These are phyloP conservation scores for Chrysoporthe deuterocubensis DNA, from an alignment of 2,329 filamentous ascomycete species.

Conservation along the genomic window DNA sequence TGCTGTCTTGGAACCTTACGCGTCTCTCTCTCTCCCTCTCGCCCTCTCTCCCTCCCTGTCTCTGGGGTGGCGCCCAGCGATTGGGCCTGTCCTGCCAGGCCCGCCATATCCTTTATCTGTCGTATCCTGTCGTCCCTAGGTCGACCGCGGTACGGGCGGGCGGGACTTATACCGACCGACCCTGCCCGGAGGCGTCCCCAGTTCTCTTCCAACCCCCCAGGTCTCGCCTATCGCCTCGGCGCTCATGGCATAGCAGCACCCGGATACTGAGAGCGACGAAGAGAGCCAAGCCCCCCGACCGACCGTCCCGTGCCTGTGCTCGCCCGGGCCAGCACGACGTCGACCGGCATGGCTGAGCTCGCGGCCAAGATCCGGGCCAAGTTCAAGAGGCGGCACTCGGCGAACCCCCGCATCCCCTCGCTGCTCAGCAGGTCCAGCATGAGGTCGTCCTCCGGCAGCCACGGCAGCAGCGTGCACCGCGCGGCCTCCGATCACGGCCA, in stretches of 20 bases:
- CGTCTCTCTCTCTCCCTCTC: constrained; percentile 2
- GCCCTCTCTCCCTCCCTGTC: neutral
- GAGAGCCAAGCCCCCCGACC: neutral
- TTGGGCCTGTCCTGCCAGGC: neutral
- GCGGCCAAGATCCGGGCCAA: constrained; percentile 52
- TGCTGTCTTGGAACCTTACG: neutral
- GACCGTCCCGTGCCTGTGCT: neutral
- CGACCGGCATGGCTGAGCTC: constrained; percentile 47
- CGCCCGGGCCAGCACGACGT: neutral
- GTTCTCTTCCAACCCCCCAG: neutral
- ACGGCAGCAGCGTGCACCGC: constrained; percentile 36
- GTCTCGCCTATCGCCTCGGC: neutral
- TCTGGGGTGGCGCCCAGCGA: neutral
- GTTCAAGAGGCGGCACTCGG: constrained; percentile 49
- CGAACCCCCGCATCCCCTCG: constrained; percentile 39
- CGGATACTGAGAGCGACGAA: neutral
- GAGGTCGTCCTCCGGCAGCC: constrained; percentile 34
- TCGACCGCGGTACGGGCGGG: neutral
- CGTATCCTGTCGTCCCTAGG: neutral
- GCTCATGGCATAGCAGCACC: too few species aligned
- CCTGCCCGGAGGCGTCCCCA: neutral
- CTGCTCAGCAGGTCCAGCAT: constrained; percentile 39
- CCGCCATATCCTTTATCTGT: neutral
- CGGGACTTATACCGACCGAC: neutral
- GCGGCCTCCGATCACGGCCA: constrained; percentile 20